Base-by-base conservation (phyloP, 768 basidiomycete genomes). In the Antrodiella citrinella region DNA sequence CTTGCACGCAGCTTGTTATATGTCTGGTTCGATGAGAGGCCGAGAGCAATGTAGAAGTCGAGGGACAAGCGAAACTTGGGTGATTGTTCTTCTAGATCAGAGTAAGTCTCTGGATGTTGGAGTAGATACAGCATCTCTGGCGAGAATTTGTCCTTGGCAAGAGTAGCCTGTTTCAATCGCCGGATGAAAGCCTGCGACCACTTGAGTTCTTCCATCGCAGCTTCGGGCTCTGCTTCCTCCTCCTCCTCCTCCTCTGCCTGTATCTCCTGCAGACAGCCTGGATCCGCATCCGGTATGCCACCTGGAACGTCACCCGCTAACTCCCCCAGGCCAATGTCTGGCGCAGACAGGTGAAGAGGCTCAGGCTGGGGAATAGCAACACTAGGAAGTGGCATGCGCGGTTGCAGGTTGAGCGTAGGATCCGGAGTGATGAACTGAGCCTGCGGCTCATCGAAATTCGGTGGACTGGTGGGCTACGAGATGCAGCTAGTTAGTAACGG, bases 31-130 rank as follows among this genome's bases (percentile, higher is more conserved):
- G 59, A 55, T 22, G 51, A 23, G 48, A 55, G 57, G 7, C n/a
- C 40, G 26, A 44, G 25, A 3, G 55, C 48, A 22, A 59, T 48
- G 44, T 53, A 59, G 21, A 59, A 26, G 35, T 59, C 54, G 18
- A 61, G 44, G 24, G 59, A 54, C 12, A 61, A 51, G 15, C 38
- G 26, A 26, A 18, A n/a, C n/a, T 22, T 4, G 26, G 13, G 10
- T 20, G 47, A 51, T 39, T 23, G 45, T 26, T 40, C 30, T 35
- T 15, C 7, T 35, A 7, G 30, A 22, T 50, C 44, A 19, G 3
- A n/a, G 10, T 19, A 20, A 11, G 19, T 18, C 10, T 35, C 5
- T 21, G 49, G 49, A 9, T 39, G 42, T 20, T 53, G 24, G 15
- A 50, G 21, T 10, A 20, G 52, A n/a, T 47, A 26, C 21, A 21